Percentiles rank a stretch among this genome's conserved stretches.
Conservation (phyloP, 208 protist species). For the Acanthamoeba rhysodes region DNA sequence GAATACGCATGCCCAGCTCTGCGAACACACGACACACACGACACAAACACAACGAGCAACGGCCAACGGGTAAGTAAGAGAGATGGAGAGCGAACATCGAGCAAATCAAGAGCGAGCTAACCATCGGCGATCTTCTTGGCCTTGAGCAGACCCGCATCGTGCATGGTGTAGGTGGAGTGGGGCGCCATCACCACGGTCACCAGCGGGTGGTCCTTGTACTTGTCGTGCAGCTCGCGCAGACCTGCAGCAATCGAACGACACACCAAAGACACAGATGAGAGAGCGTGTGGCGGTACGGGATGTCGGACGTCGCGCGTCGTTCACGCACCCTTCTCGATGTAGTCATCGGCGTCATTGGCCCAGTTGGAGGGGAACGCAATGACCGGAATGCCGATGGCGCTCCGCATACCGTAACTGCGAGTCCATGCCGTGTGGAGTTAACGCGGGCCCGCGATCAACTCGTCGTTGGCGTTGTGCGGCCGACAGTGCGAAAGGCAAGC, state of each 20-base stretch:
- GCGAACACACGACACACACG: not conserved
- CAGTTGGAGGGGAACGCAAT: constrained; percentile 86
- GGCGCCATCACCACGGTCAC: constrained; percentile 81
- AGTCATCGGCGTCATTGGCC: constrained; percentile 73
- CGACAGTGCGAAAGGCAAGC: no score
- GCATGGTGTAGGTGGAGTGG: constrained; percentile 86
- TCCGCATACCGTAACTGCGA: constrained; percentile 81
- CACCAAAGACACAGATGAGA: no score
- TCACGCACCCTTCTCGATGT: constrained; percentile 82
- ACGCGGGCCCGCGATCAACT: not conserved
- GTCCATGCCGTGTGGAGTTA: not conserved
- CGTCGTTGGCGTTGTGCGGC: no score
- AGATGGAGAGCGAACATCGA: no score
- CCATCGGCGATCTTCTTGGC: constrained; percentile 79
- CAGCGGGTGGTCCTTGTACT: constrained; percentile 74
- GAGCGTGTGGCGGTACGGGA: no score
- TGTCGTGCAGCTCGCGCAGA: constrained; percentile 52
- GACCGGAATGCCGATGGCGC: constrained; percentile 77
- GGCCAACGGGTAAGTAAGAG: no score
- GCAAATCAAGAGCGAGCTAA: not conserved
- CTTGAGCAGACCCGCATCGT: constrained; percentile 71
- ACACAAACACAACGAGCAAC: no score
- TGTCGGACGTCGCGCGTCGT: no score
- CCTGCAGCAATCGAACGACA: not conserved
- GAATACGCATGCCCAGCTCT: constrained; percentile 70